Percentiles rank a stretch among this genome's conserved stretches.
These are phyloP conservation scores for Eucalyptus globulus DNA, from an alignment of 345 rosid species.

Conservation along the genomic window DNA sequence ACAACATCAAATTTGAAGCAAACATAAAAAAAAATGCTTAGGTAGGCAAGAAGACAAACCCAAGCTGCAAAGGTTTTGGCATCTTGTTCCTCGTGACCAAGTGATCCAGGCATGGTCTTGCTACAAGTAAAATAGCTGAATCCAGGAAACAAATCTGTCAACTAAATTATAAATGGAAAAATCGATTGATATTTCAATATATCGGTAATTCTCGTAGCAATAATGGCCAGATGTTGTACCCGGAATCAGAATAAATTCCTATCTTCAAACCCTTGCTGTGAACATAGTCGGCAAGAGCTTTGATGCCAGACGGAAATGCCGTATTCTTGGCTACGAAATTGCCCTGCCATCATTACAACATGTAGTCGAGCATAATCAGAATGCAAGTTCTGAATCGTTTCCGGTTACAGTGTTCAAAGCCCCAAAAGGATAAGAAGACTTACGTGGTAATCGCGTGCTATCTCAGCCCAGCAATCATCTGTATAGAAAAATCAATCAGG, in stretches of 20 bases:
- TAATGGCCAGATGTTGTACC: slow-evolving; percentile 17
- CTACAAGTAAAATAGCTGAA: slow-evolving; percentile 76
- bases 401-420: not conserved
- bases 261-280: slow-evolving; percentile 82
- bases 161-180: not conserved
- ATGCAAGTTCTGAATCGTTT: not conserved
- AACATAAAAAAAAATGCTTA: not conserved
- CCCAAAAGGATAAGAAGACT: not conserved
- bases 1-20: not conserved
- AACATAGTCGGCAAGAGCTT: slow-evolving; percentile 69
- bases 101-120: slow-evolving; percentile 86
- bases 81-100: slow-evolving; percentile 82
- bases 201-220: not conserved
- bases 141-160: not conserved
- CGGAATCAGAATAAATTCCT: slow-evolving; percentile 84
- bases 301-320: slow-evolving; percentile 82
- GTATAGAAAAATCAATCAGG: not conserved
- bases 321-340: slow-evolving; percentile 41
- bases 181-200: not conserved
- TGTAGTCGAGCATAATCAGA: not conserved
- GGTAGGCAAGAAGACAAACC: slow-evolving; percentile 21
- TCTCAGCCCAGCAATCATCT: slow-evolving; percentile 99
- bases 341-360: slow-evolving; percentile 26
- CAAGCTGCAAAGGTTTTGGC: slow-evolving; percentile 87
- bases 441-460: slow-evolving; percentile 58